Base-by-base conservation (phyloP, 441 rosid genomes). In the Aquilaria agallochum region DNA sequence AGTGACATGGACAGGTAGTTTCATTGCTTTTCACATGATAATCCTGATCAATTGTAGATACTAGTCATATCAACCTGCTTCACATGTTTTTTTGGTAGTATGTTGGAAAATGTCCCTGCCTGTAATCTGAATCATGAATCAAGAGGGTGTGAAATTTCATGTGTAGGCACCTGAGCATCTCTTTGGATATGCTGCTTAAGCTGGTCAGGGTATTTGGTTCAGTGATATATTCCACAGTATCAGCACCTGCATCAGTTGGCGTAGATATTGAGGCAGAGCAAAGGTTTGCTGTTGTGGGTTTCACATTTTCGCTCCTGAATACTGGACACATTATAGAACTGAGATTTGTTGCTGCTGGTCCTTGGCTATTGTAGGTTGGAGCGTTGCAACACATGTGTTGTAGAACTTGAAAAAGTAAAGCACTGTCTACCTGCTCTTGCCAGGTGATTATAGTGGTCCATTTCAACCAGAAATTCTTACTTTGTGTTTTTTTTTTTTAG, bases 251-350 rank as follows among this genome's bases (percentile, higher is more conserved):
- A 50, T 76, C 97, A 53, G 89, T 88, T 71, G 99, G 99, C 58
- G 92, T 90, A 65, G 98, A 95, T 76, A 88, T 95, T 55, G 99
- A 95, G 80, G 98, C 97, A 34, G 98, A 95, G 71, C 92, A 87
- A 76, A 95, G 99, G 99, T 90, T 52, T 36, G 80, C 4, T 32
- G 11, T 20, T 62, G 47, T 62, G 56, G 51, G 53, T 54, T 49
- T 30, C 31, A 12, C 51, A 20, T 15, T 60, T 50, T 10, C 9
- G 47, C 8, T 58, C 15, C 31, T 9, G 5, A 40, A 66, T 50
- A 20, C 48, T 20, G 31, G 34, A 48, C 3, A 9, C 31, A 46
- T 50, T 1, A 50, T 34, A 46, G 15, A 49, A 52, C 13, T 52
- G 65, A 64, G 44, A 64, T 58, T 63, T 20, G 42, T 33, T 53